Conservation (phyloP, 2,329 filamentous ascomycete species). For the Aciculosporium take region DNA sequence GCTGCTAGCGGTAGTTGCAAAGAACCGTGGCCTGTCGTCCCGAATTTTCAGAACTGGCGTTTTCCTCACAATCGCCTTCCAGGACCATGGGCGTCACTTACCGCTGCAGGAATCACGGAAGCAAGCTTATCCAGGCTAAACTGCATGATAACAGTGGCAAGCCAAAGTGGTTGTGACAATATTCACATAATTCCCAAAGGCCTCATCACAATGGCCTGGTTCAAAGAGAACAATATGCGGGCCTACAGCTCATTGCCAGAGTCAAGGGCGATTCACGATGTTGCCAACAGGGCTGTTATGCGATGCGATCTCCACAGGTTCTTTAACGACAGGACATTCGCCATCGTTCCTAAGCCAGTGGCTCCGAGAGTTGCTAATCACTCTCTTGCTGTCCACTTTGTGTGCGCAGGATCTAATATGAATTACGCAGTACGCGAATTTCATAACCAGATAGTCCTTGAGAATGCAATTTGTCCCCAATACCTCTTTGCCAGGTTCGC, state of each 20-base stretch:
- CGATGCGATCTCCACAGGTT: slow-evolving; percentile 1
- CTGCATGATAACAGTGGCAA: slow-evolving; percentile 1
- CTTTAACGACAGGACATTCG: slow-evolving; percentile 2
- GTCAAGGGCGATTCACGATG: neutral
- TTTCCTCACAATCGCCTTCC: slow-evolving; percentile 3
- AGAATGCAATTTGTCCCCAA: neutral
- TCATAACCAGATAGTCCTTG: slow-evolving; percentile 2
- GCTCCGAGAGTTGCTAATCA: neutral
- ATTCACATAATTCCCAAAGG: slow-evolving; percentile 3
- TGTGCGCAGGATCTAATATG: neutral
- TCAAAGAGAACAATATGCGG: neutral
- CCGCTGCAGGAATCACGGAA: neutral
- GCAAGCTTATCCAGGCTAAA: neutral
- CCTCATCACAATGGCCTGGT: neutral
- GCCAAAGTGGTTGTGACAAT: neutral
- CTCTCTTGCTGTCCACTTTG: slow-evolving; percentile 4
- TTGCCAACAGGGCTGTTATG: neutral
- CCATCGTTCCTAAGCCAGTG: slow-evolving; percentile 2
- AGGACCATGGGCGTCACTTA: neutral
- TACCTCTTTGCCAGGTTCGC: slow-evolving; percentile 1
- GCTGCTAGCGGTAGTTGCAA: neutral
- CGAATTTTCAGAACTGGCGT: slow-evolving; percentile 4
- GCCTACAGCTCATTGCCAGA: no score
- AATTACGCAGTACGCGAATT: neutral
- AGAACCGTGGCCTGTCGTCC: neutral